Conservation (phyloP, 495 filamentous ascomycete genomes). For the Thermothielavioides terrestris region DNA sequence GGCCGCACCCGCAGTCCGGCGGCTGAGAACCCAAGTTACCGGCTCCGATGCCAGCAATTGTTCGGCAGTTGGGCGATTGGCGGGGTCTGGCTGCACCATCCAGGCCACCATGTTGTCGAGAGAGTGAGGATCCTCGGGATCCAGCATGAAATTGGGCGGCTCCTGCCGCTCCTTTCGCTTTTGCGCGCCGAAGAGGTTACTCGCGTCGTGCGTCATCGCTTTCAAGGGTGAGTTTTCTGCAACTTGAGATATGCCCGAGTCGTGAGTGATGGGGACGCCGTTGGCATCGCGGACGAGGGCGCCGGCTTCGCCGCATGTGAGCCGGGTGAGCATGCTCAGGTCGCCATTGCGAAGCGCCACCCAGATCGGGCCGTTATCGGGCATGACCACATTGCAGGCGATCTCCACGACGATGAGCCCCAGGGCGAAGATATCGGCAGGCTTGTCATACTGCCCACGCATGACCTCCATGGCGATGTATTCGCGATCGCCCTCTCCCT, state of each 20-base stretch:
- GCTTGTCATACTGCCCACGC: constrained; percentile 73
- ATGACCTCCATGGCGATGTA: constrained; percentile 93
- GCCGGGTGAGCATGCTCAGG: constrained; percentile 71
- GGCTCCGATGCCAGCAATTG: constrained; percentile 61
- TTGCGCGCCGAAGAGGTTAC: constrained; percentile 40
- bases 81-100: constrained; percentile 76
- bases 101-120: constrained; percentile 76
- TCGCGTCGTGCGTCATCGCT: constrained; percentile 21
- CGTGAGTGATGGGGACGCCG: constrained; percentile 48
- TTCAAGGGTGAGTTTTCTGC: constrained; percentile 28
- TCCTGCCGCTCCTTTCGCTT: constrained; percentile 58
- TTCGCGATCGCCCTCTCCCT: constrained; percentile 89
- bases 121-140: constrained; percentile 56
- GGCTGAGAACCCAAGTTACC: constrained; percentile 63
- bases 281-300: constrained; percentile 65
- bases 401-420: constrained; percentile 91
- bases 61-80: constrained; percentile 62
- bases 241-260: constrained; percentile 27
- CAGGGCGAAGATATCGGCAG: constrained; percentile 86
- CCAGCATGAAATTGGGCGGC: constrained; percentile 79
- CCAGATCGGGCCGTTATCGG: constrained; percentile 87
- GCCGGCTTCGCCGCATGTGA: constrained; percentile 68
- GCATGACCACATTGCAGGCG: constrained; percentile 81
- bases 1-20: constrained; percentile 75
- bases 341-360: constrained; percentile 78